A percentile compares a stretch with the other conserved stretches of the same genome.
Conservation (phyloP, 129 eudicot genomes). For the Saposhnikovia divaricata region DNA sequence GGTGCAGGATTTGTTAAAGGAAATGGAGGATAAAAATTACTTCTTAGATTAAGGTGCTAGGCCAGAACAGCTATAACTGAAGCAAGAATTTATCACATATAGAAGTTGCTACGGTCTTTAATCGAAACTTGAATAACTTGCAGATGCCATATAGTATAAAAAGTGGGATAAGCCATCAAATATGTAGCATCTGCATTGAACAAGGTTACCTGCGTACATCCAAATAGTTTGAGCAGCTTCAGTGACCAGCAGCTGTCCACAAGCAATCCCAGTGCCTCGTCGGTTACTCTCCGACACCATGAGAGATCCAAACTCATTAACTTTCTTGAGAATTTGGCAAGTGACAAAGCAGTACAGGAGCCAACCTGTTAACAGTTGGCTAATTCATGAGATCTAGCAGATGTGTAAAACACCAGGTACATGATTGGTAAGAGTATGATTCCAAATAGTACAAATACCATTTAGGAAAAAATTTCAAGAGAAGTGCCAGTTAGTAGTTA, state of each 20-base stretch:
- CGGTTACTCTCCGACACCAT: constrained; percentile 46
- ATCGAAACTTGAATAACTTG: background rate
- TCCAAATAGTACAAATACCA: background rate
- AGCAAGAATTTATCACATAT: background rate
- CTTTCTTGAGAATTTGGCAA: constrained; percentile 46
- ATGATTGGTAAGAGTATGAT: background rate
- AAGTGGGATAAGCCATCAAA: background rate
- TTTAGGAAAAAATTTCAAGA: background rate
- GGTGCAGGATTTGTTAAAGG: background rate
- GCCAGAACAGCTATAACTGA: background rate
- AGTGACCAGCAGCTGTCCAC: constrained; percentile 48
- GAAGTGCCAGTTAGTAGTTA: background rate
- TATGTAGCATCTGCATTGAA: background rate
- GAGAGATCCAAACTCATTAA: constrained; percentile 43
- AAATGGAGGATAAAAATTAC: background rate
- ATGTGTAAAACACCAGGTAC: background rate
- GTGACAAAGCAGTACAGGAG: constrained; percentile 46
- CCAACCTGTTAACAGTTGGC: constrained; percentile 36
- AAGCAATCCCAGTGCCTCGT: constrained; percentile 45
- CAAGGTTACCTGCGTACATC: constrained; percentile 52
- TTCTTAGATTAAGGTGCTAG: background rate
- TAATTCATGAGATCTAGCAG: background rate
- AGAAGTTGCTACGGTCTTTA: background rate
- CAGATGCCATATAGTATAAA: background rate
- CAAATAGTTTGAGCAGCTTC: constrained; percentile 49